Evolutionary conservation across 1,284 basidiomycete species (phyloP).

Genomic region (Inonotus obliquus): DNA sequence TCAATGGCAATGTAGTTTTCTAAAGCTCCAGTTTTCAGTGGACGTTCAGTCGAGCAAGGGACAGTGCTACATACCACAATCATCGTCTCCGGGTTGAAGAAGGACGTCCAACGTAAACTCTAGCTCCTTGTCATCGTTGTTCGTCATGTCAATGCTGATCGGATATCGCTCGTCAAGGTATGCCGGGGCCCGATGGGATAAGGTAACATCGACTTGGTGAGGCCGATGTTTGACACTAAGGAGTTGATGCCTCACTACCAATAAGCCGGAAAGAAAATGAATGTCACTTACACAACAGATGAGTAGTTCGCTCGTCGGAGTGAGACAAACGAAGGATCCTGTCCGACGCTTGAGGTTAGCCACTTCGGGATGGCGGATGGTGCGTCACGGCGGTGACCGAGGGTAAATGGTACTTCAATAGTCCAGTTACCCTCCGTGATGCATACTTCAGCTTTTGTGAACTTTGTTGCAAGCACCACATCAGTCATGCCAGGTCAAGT

Average conservation of each 20-base stretch:
- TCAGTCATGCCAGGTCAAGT: neutral
- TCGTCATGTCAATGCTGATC: conserved; percentile 61
- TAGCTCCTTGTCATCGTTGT: conserved; percentile 62
- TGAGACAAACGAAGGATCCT: conserved; percentile 46
- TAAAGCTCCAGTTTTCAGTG: conserved; percentile 27
- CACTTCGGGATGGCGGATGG: conserved; percentile 39
- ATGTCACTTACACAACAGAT: conserved; percentile 43
- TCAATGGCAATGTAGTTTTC: conserved; percentile 62
- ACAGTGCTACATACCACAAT: conserved; percentile 48
- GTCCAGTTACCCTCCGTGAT: conserved; percentile 58
- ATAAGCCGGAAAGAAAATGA: neutral
- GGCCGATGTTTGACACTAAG: conserved; percentile 60
- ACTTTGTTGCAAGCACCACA: conserved; percentile 29
- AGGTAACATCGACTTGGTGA: conserved; percentile 49
- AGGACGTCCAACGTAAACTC: conserved; percentile 68
- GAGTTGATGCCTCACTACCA: neutral
- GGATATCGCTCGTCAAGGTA: conserved; percentile 77
- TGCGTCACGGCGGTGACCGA: conserved; percentile 31
- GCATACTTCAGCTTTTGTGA: conserved; percentile 46
- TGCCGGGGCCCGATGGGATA: conserved; percentile 60
- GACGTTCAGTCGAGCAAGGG: neutral
- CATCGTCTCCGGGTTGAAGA: conserved; percentile 76
- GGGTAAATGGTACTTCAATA: conserved; percentile 53
- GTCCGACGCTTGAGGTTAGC: conserved; percentile 43
- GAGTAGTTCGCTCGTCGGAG: conserved; percentile 44